Evolutionary conservation across 352 stramenopile genomes (phyloP).

Genomic region (Phytophthora melonis): DNA sequence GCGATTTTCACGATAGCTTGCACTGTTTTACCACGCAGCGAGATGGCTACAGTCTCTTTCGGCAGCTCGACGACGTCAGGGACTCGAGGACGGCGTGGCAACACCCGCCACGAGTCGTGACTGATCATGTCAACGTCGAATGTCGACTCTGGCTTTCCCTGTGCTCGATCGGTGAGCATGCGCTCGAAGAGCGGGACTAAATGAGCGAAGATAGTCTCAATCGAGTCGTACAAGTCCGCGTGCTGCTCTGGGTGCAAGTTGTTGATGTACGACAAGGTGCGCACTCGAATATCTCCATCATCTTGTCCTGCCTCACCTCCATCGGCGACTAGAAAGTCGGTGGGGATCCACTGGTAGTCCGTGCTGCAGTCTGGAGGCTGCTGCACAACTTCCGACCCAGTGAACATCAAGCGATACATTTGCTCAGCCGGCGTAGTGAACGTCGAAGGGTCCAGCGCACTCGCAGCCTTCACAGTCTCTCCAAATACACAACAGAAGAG

Average conservation of each 20-base stretch:
- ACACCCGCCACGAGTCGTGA: constrained; percentile 22
- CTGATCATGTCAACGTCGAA: constrained; percentile 12
- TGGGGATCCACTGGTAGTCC: constrained; percentile 61
- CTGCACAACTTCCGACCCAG: constrained; percentile 9
- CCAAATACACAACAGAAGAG: constrained; percentile 62
- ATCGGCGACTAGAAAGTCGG: constrained; percentile 38
- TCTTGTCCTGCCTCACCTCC: constrained; percentile 3
- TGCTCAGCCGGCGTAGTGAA: constrained; percentile 26
- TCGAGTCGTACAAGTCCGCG: constrained; percentile 38
- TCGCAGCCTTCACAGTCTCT: constrained; percentile 32
- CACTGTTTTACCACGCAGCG: constrained; percentile 31
- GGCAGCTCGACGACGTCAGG: constrained; percentile 10
- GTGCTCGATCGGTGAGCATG: constrained; percentile 18
- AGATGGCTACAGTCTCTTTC: not conserved
- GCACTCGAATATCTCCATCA: constrained; percentile 10
- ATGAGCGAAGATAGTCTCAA: constrained; percentile 38
- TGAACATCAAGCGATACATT: constrained; percentile 45
- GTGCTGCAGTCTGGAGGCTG: constrained; percentile 15
- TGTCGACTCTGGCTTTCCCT: not conserved
- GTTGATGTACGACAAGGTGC: constrained; percentile 61
- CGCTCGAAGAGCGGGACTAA: constrained; percentile 58
- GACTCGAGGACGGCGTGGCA: constrained; percentile 23
- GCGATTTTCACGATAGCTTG: constrained; percentile 66
- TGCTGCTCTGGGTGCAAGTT: constrained; percentile 52
- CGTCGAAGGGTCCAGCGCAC: not conserved